These are phyloP conservation scores for Eucalyptus albens DNA, from an alignment of 345 rosid species.

Conservation along the genomic window DNA sequence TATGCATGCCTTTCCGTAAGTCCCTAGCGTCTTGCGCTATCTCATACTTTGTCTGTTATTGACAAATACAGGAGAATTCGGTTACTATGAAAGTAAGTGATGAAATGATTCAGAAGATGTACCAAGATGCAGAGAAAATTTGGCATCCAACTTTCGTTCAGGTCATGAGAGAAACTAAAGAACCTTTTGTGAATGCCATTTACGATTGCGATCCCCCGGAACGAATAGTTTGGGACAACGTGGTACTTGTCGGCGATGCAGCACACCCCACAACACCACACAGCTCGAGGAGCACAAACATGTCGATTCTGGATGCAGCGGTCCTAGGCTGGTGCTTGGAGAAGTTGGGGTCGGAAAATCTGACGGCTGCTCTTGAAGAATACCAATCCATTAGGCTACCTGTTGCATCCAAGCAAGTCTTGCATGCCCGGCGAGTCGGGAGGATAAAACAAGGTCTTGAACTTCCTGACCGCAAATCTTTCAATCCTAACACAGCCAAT, in stretches of 20 bases:
- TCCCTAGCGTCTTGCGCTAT: background rate
- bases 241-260: constrained; percentile 57
- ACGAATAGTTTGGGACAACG: constrained; percentile 29
- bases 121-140: constrained; percentile 37
- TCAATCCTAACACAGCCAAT: constrained; percentile 17
- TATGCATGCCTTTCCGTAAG: background rate
- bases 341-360: constrained; percentile 25
- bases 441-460: constrained; percentile 57
- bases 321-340: constrained; percentile 53
- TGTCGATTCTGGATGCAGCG: constrained; percentile 59
- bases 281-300: constrained; percentile 69
- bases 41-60: background rate
- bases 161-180: constrained; percentile 45
- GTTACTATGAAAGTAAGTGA: constrained; percentile 41
- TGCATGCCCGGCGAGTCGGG: constrained; percentile 41
- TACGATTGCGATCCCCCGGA: constrained; percentile 56
- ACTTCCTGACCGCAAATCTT: constrained; percentile 14
- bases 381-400: constrained; percentile 52
- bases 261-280: constrained; percentile 82
- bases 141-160: constrained; percentile 54
- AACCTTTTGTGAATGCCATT: constrained; percentile 57
- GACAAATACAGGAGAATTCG: constrained; percentile 30
- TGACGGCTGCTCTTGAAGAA: constrained; percentile 42
- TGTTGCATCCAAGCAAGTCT: constrained; percentile 48
- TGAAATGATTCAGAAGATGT: constrained; percentile 44